Evolutionary conservation across 345 rosid genomes (phyloP).

Genomic region (Euphorbia pulcherrima): DNA sequence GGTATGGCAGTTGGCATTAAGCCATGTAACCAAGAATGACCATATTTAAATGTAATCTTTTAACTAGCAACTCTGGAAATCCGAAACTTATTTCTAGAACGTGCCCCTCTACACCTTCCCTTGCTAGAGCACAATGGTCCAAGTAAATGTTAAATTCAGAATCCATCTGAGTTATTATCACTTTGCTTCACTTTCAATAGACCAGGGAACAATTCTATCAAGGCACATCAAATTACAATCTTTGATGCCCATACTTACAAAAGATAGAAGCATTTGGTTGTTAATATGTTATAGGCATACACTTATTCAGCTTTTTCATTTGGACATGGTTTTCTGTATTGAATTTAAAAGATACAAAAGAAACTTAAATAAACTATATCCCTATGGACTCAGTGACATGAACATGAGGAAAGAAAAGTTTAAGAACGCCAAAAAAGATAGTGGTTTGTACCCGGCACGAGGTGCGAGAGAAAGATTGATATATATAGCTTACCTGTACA

Average conservation of each 20-base stretch:
- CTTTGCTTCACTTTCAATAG: neutral
- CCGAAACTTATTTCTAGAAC: neutral
- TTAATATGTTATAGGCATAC: too few relatives aligned
- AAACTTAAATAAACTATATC: neutral
- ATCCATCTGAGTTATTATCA: neutral
- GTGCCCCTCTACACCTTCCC: neutral
- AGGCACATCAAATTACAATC: neutral
- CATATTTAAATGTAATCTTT: neutral
- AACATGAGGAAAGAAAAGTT: neutral
- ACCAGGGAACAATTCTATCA: neutral
- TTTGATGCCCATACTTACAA: neutral
- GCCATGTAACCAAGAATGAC: neutral
- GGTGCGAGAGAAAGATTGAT: neutral
- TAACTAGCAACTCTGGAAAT: neutral
- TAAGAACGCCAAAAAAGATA: neutral
- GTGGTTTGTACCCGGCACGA: too few relatives aligned
- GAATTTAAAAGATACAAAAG: neutral
- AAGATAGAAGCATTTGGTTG: neutral
- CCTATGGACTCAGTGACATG: neutral
- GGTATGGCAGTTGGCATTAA: neutral
- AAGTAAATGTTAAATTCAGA: neutral
- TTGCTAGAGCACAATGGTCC: neutral
- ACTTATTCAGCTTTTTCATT: neutral
- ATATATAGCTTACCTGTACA: conserved; percentile 54
- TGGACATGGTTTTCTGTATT: neutral